Conservation (phyloP, 768 basidiomycete species). For the Termitomyces sp. region DNA sequence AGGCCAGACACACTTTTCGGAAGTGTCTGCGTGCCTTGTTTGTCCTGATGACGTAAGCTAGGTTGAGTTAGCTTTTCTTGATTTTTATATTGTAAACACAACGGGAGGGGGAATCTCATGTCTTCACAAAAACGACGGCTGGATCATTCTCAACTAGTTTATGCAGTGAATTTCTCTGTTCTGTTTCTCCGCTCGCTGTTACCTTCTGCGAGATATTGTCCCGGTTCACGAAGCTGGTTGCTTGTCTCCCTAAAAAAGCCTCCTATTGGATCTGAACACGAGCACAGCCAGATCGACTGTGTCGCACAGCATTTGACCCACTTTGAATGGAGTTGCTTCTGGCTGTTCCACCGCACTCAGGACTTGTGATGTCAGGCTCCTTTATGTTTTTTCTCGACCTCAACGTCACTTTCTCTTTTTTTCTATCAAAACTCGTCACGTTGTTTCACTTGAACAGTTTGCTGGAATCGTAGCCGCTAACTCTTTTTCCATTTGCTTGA, state of each 20-base stretch:
- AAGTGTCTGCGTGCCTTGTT: conserved; percentile 35
- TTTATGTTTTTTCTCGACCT: not conserved
- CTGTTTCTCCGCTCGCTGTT: not conserved
- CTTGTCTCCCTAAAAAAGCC: not conserved
- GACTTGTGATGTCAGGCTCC: too few relatives aligned
- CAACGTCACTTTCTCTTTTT: not conserved
- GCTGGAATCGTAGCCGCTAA: not conserved
- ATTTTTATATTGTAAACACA: too few relatives aligned
- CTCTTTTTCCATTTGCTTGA: not conserved
- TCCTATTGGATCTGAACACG: not conserved
- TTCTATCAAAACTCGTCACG: not conserved
- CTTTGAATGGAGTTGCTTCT: not conserved
- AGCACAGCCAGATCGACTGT: not conserved
- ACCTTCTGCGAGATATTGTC: not conserved
- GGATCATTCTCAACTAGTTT: too few relatives aligned
- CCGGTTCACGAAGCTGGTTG: too few relatives aligned
- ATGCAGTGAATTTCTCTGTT: too few relatives aligned
- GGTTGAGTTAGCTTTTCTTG: not conserved
- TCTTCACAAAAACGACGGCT: not conserved
- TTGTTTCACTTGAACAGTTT: not conserved
- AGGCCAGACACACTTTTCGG: conserved; percentile 12
- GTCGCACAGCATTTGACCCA: not conserved
- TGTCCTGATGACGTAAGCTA: conserved; percentile 27
- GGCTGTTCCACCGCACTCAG: not conserved
- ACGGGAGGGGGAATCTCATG: not conserved